Percentiles rank a stretch among this genome's conserved stretches.
These are phyloP conservation scores for Pyracantha coccinea DNA, from an alignment of 331 rosid genomes.

Conservation along the genomic window DNA sequence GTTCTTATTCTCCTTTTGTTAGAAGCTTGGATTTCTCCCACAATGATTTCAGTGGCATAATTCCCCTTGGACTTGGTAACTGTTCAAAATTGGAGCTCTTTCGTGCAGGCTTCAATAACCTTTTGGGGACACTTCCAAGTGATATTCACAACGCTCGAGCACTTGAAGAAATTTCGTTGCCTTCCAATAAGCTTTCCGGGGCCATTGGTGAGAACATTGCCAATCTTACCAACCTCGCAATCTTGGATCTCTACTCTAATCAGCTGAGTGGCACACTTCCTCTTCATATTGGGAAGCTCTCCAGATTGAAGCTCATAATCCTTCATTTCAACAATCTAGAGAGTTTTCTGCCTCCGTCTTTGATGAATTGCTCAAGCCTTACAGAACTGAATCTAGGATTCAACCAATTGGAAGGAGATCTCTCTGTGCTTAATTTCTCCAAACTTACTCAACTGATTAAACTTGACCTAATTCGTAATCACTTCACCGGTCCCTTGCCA, in stretches of 20 bases:
- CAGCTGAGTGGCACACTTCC: not conserved
- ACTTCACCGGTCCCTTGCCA: no score
- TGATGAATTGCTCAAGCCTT: not conserved
- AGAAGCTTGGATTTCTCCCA: not conserved
- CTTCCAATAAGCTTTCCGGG: not conserved
- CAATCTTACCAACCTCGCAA: not conserved
- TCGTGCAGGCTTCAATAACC: not conserved
- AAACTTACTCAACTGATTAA: not conserved
- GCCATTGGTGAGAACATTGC: not conserved
- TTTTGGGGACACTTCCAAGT: not conserved
- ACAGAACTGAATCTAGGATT: not conserved
- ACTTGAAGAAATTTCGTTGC: not conserved
- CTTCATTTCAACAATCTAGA: not conserved
- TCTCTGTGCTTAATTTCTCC: not conserved
- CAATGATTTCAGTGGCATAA: not conserved
- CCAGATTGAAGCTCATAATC: not conserved
- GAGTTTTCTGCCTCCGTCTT: not conserved
- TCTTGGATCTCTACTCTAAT: not conserved
- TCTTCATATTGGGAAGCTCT: not conserved
- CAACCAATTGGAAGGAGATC: not conserved
- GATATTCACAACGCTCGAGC: not conserved
- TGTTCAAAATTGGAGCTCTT: not conserved
- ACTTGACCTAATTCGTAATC: no score
- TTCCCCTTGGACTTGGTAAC: not conserved
- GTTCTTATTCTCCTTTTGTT: not conserved